phyloP scores from a whole-genome alignment of 257 asterid genomes.

The Mentha longifolia region DNA sequence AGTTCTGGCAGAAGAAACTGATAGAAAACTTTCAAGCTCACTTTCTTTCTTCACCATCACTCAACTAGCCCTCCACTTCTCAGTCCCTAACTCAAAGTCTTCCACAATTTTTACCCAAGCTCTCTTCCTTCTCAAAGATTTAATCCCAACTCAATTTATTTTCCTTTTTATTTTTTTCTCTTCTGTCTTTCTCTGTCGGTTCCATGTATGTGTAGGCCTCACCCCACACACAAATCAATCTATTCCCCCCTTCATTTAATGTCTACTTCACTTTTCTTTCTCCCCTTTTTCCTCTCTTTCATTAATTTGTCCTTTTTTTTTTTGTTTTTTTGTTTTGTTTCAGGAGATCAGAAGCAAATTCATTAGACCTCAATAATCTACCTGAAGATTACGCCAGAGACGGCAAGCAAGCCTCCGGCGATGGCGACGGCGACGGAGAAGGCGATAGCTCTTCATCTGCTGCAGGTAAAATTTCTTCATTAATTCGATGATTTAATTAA shows the following conservation, averaged over 20 bases:
- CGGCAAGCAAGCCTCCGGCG: slow-evolving; percentile 50
- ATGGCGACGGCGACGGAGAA: slow-evolving; percentile 15
- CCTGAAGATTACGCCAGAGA: slow-evolving; percentile 77
- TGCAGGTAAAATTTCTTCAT: slow-evolving; percentile 51
- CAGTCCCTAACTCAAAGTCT: slow-evolving; percentile 70
- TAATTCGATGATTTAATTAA: neutral
- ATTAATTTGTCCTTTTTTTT: neutral
- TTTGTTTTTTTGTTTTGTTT: slow-evolving; percentile 19
- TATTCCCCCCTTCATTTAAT: neutral
- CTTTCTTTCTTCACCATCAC: slow-evolving; percentile 78
- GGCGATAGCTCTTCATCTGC: slow-evolving; percentile 64
- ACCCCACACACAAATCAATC: slow-evolving; percentile 38
- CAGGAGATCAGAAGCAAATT: slow-evolving; percentile 81
- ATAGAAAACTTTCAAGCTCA: slow-evolving; percentile 55
- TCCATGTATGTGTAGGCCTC: slow-evolving; percentile 73
- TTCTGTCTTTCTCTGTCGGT: slow-evolving; percentile 65
- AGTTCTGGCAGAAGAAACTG: slow-evolving; percentile 66
- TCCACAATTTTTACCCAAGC: slow-evolving; percentile 40
- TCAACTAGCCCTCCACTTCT: slow-evolving; percentile 49
- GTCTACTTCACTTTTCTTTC: neutral
- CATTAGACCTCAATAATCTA: slow-evolving; percentile 88
- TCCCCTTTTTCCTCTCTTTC: neutral
- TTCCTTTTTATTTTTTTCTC: neutral
- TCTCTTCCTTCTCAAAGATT: slow-evolving; percentile 37
- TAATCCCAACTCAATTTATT: neutral